Evolutionary conservation across 352 stramenopile genomes (phyloP), one percentile per base, ranked within the genome.

Genomic region (Globisporangium alternatum): DNA sequence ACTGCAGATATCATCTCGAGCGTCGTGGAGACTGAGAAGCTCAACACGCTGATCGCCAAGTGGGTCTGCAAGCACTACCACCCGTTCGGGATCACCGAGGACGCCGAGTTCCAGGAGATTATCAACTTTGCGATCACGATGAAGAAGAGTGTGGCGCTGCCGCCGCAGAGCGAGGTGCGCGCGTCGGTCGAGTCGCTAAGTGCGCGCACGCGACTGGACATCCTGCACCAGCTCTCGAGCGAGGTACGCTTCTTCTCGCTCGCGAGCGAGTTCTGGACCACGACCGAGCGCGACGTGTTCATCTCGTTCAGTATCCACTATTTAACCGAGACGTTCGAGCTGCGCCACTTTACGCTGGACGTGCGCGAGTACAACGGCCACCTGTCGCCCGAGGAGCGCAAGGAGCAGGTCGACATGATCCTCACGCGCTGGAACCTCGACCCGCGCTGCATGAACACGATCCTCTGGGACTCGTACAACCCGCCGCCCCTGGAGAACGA

Each of bases 61-160:
- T 83, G 76, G 76, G 73, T 83, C 13, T 72, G 71, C 48, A 83
- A 83, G 43, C 76, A 78, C 39, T 77, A 80, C 22, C 73, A 83
- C 25, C 73, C 73, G 33, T 75, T 83, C 8, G 68, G 59, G 10
- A 81, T 83, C 44, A 80, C 72, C 0, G 71, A 81, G 54, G 71
- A 83, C 62, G 66, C 64, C 12, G 76, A 84, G 66, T 64, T 84
- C 21, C 74, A 80, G 31, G 74, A 80, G 43, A 62, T 84, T 39
- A 70, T 84, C 19, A 66, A 63, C 25, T 81, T 81, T 41, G 76
- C 74, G 22, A 68, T 74, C 25, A 59, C 66, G 22, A 67, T 80
- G 48, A 75, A 66, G 31, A 80, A 78, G 44, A 64, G 65, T 13
- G 62, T 79, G 33, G 62, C 61, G n/a, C 64, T 80, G 49, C 71